A percentile compares a stretch with the other conserved stretches of the same genome.
Conservation (phyloP, 2,329 filamentous ascomycete genomes). For the Ophiocordyceps australis region DNA sequence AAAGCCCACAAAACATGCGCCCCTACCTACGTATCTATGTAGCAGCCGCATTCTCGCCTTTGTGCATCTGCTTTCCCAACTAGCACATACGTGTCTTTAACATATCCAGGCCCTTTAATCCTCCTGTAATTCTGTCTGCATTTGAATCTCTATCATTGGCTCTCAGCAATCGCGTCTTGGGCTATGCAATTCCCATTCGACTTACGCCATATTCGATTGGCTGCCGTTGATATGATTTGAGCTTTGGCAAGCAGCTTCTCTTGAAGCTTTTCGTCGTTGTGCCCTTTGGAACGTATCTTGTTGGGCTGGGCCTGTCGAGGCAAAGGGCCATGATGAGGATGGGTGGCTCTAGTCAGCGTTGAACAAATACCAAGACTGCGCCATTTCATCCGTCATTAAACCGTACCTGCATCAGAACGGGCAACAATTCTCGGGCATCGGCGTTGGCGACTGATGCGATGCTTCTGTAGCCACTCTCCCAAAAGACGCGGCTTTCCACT, state of each 20-base stretch:
- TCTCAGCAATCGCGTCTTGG: neutral
- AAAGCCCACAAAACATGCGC: neutral
- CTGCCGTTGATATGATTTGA: constrained; percentile 47
- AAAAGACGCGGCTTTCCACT: constrained; percentile 35
- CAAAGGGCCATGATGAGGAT: too few species aligned
- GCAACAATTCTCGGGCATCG: constrained; percentile 47
- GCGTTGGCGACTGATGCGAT: constrained; percentile 52
- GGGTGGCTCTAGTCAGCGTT: too few species aligned
- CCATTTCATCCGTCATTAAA: too few species aligned
- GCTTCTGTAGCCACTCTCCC: constrained; percentile 58
- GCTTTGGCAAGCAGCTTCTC: constrained; percentile 50
- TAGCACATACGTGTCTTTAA: too few species aligned
- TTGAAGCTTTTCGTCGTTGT: constrained; percentile 38
- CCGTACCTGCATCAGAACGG: constrained; percentile 49
- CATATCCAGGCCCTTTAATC: too few species aligned
- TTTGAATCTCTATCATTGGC: constrained; percentile 21
- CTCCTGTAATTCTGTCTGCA: constrained; percentile 29
- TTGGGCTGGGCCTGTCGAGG: constrained; percentile 41
- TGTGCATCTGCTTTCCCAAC: too few species aligned
- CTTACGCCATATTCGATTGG: constrained; percentile 52
- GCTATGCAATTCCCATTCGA: constrained; percentile 2
- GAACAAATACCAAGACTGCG: neutral
- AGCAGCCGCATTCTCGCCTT: neutral
- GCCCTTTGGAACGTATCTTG: constrained; percentile 35
- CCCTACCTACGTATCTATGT: too few species aligned